A percentile compares a stretch with the other conserved stretches of the same genome.
Conservation (phyloP, 345 rosid genomes). For the Eucalyptus coolabah region DNA sequence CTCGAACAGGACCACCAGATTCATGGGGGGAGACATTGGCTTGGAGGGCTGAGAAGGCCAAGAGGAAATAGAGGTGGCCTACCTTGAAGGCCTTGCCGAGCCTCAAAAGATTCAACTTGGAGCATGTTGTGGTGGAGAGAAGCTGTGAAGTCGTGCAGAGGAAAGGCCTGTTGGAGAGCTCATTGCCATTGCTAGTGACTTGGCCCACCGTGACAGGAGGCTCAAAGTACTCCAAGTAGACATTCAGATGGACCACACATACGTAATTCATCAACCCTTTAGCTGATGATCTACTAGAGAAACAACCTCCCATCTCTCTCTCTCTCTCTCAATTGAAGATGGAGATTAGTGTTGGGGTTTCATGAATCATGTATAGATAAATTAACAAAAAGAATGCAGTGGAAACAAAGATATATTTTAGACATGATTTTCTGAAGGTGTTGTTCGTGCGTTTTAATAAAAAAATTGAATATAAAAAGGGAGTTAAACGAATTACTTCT, state of each 20-base stretch:
- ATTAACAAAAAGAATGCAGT: too few relatives aligned
- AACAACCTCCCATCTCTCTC: slow-evolving; percentile 7
- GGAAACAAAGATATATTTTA: too few relatives aligned
- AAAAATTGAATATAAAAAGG: too few relatives aligned
- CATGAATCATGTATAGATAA: too few relatives aligned
- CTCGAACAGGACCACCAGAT: slow-evolving; percentile 1
- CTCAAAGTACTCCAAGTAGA: slow-evolving; percentile 17
- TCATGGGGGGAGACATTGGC: slow-evolving; percentile 11
- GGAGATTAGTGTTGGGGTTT: background rate
- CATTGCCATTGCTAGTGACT: background rate
- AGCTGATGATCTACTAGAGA: background rate
- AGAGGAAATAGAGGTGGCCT: slow-evolving; percentile 20
- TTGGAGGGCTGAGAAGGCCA: slow-evolving; percentile 10
- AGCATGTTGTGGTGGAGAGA: background rate
- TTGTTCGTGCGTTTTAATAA: too few relatives aligned
- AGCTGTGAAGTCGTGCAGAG: slow-evolving; percentile 24
- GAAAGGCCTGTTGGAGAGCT: background rate
- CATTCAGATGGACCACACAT: slow-evolving; percentile 32
- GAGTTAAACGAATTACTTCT: too few relatives aligned
- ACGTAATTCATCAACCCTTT: background rate
- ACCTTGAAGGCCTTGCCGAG: slow-evolving; percentile 4
- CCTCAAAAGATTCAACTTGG: slow-evolving; percentile 3
- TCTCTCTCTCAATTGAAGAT: background rate
- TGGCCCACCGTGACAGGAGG: slow-evolving; percentile 13
- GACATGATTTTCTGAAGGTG: too few relatives aligned